Base-by-base conservation (phyloP, 257 asterid species). In the Thymus quinquecostatus region DNA sequence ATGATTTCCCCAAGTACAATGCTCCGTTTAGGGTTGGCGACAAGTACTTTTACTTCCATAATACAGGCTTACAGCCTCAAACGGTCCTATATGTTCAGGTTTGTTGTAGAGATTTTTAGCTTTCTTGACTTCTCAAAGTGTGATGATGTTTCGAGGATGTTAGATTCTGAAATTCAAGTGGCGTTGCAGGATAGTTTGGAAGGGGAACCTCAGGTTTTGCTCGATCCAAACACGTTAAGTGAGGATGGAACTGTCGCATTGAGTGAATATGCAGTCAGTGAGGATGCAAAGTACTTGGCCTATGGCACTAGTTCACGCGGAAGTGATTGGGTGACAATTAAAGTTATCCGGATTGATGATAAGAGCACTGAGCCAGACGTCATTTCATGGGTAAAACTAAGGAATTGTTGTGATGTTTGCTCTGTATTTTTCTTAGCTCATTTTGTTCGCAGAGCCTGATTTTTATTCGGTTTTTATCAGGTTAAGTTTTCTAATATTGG, bases 1-100 rank as follows among this genome's bases (percentile, higher is more conserved):
- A 49, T 50, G 97, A 94, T 83, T 94, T 80, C 44, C 99, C 96
- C 1, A 88, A 90, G 60, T 95, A 84, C 68, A 85, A 58, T 64
- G 87, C 94, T 80, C 99, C 99, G 5, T 95, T 92, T 68, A 83
- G 96, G 78, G 91, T 79, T 1, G 99, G 94, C 47, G 89, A 91
- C 30, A 89, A 92, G 87, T 89, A 80, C 77, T 94, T 94, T 64
- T 89, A 89, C 87, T 89, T 87, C 64, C 98, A 89, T 48, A 89
- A 95, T 68, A 81, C 94, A 0, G 99, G 99, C 50, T 85, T 95
- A 67, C 99, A 95, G 75, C 99, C 99, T 8, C 98, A 95, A 70
- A 79, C 77, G 40, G 97, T 92, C 72, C 91, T 92, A 51, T 89
- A 88, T 53, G 81, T 92, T 71, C 98, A 92, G 98, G 99, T 91